Base-by-base conservation (phyloP, 768 basidiomycete genomes). In the Fistulinella prunicolor region DNA sequence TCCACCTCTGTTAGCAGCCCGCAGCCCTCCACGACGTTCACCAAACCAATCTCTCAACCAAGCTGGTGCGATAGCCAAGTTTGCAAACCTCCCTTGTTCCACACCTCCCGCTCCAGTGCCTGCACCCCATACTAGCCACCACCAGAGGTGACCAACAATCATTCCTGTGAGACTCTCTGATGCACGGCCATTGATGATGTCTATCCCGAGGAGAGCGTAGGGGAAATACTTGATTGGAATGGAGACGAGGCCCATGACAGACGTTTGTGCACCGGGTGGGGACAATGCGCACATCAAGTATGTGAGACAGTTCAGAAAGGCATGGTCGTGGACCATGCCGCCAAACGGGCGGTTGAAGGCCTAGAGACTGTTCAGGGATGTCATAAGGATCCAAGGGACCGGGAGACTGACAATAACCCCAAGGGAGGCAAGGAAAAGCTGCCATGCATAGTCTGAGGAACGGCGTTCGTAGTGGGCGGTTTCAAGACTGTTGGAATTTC, bases 91-190 rank as follows among this genome's bases (percentile, higher is more conserved):
- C 1, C 81, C 74, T 26, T 53, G 60, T 17, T 66, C 64, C 32
- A 55, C 42, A 29, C 66, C 74, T 22, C 76, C 58, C 57, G 62
- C 74, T n/a, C 72, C 61, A 16, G 65, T 69, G 26, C 70, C 69
- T 9, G 64, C 48, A 21, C 79, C 77, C 75, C 82, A 83, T 8
- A 89, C 74, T 21, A 70, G 61, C 83, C 82, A 88, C 82, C 85
- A 90, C 86, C 89, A 93, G 9, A 79, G 62, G 61, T 94, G 89
- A 0, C 91, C 91, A 3, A 84, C 78, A 26, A 89, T 74, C 28
- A 86, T 76, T 8, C 92, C 92, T 0, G 83, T 82, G 40, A 89
- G 62, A 21, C 77, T 70, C 22, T 72, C 58, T 7, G 80, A 77
- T 4, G 83, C 86, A 4, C 86, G 86, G 10, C 69, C 81, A 50